Base-by-base conservation (phyloP, 768 basidiomycete genomes). In the Suillus alpinus region DNA sequence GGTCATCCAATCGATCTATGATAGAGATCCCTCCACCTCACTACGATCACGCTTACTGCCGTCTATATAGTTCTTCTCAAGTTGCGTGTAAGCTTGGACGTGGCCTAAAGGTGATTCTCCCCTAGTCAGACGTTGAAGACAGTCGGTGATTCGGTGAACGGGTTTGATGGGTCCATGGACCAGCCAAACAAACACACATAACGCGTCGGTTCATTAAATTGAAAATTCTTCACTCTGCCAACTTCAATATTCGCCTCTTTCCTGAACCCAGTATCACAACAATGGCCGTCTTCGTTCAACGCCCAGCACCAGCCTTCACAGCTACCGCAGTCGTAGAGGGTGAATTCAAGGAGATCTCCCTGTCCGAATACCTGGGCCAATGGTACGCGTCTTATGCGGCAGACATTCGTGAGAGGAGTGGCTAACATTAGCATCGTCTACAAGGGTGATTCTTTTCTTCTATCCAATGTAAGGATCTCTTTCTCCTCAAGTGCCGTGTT, bases 361-460 rank as follows among this genome's bases (percentile, higher is more conserved):
- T 94, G 55, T 74, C 81, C 1, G 84, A 89, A 64, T 93, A 80
- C 75, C 76, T 83, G 34, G 93, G 94, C 37, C 83, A 92, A 88
- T 96, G 93, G 93, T 93, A 65, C 20, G 80, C 69, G 51, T 55
- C 41, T 55, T 59, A 46, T 62, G 37, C 59, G 1, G 16, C 18
- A 59, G 50, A 55, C 53, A 18, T 39, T 39, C 53, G 53, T 56
- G 52, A 57, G 53, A 37, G 36, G 40, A 59, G 32, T 13, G 29
- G 36, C 46, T 51, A 51, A n/a, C 51, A 39, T 39, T 26, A 36
- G 41, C 55, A n/a, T 59, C 56, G 41, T 47, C 36, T 31, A 37
- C 58, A 60, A 95, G 94, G 94, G 87, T 95, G n/a, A 82, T 95
- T 39, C 85, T 97, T 18, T 83, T 96, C 75, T 95, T 96, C 80